phyloP scores from a whole-genome alignment of 176 grass and related monocot genomes.

The Zoysia japonica region DNA sequence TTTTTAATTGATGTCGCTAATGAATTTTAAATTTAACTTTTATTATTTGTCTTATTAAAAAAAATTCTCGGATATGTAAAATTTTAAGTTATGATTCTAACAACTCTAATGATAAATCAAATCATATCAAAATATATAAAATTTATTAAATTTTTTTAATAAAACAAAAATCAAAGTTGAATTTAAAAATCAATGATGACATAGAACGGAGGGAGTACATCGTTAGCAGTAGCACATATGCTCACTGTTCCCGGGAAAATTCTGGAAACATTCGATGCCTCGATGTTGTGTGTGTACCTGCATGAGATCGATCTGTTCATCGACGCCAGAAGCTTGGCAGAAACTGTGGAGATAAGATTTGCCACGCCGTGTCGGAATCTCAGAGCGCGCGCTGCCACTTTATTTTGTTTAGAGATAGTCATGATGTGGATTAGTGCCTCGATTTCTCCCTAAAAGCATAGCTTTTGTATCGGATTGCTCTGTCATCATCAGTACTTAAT shows the following conservation, averaged over 20 bases:
- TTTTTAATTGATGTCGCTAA: no score
- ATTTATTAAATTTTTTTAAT: no score
- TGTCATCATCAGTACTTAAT: no score
- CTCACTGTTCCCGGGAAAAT: not conserved
- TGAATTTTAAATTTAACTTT: no score
- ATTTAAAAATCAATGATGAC: no score
- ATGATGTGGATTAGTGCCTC: not conserved
- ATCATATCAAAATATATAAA: no score
- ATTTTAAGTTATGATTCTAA: no score
- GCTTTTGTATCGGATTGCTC: not conserved
- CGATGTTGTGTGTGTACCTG: not conserved
- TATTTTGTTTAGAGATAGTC: not conserved
- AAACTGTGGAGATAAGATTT: conserved; percentile 23
- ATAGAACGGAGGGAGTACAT: not conserved
- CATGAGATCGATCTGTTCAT: not conserved
- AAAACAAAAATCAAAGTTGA: no score
- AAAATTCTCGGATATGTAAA: no score
- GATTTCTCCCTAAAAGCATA: not conserved
- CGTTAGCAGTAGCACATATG: not conserved
- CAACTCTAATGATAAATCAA: no score
- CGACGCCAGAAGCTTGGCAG: not conserved
- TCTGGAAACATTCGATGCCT: not conserved
- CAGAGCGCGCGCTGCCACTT: not conserved
- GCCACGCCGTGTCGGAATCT: not conserved
- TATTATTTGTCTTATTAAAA: no score